Percentiles rank a stretch among this genome's conserved stretches.
Evolutionary conservation across 129 eudicot species (phyloP).

Genomic region (Chrysanthemum makinoi): DNA sequence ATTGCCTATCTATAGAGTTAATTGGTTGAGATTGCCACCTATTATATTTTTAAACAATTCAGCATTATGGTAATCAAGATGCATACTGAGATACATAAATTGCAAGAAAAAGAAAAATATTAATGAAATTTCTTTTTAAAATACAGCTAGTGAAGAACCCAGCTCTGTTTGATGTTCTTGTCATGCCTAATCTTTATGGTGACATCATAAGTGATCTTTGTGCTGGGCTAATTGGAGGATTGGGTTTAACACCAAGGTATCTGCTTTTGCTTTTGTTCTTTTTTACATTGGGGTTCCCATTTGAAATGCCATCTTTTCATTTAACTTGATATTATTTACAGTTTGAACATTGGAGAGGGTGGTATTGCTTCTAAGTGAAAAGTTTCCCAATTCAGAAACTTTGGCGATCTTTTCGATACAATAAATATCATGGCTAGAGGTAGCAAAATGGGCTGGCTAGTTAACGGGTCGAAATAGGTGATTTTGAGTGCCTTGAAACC

Average conservation of each 20-base stretch:
- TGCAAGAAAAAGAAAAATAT: conserved; percentile 14
- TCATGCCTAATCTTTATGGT: conserved; percentile 98
- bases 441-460: too few relatives aligned
- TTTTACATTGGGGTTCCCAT: background rate
- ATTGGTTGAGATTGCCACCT: background rate
- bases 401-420: too few relatives aligned
- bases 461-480: too few relatives aligned
- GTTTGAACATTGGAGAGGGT: conserved; percentile 94
- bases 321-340: conserved; percentile 25
- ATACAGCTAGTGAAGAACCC: conserved; percentile 97
- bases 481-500: too few relatives aligned
- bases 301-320: background rate
- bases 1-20: too few relatives aligned
- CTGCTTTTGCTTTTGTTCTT: background rate
- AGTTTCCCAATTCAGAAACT: too few relatives aligned
- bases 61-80: background rate
- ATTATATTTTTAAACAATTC: background rate
- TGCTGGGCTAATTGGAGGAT: conserved; percentile 96
- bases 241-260: conserved; percentile 98
- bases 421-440: too few relatives aligned
- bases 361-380: conserved; percentile 65
- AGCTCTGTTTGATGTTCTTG: conserved; percentile 91
- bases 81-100: background rate
- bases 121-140: conserved; percentile 10
- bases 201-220: conserved; percentile 97